Evolutionary conservation across 2,329 filamentous ascomycete species (phyloP), one percentile per base, ranked within the genome.

Genomic region (Penicillium sp.): DNA sequence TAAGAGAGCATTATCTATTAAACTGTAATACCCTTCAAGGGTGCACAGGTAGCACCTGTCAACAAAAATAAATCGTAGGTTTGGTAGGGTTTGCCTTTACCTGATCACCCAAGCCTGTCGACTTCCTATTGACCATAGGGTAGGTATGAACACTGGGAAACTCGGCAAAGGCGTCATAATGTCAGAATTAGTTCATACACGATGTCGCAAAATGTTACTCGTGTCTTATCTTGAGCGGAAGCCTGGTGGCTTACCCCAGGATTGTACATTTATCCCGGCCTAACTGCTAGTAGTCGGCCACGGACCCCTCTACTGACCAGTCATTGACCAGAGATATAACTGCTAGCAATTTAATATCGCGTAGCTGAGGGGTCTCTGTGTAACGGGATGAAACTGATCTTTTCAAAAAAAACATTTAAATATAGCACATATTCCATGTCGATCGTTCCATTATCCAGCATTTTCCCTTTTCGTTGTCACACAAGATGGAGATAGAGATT

Each of bases 261-360:
- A 35, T 42, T 42, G 26, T 30, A 22, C 19, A n/a, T 50, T 42
- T 25, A 28, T 10, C 7, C 37, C 9, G 28, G 37, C 19, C 12
- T 33, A 30, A 16, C 19, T 12, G 11, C n/a, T 16, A 35, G 17
- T 36, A 26, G 33, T 4, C 33, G 30, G 22, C 30, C 45, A 26
- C 48, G 37, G 48, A 42, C 48, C 48, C 48, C 30, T 41, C 37
- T 17, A 31, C 19, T 31, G 36, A 25, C 47, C 47, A 50, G 47
- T 50, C 37, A 50, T 22, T 11, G 37, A 26, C 19, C 19, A 26
- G 28, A 25, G 14, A 25, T 22, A 22, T n/a, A 17, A 22, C 22
- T 22, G 22, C 22, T 41, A 9, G 19, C 19, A 11, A 5, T n/a
- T 17, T 41, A 25, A 26, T 50, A 28, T 17, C 28, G 9, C 19